Evolutionary conservation across 805 yeast genomes (phyloP), one percentile per base, ranked within the genome.

Genomic region (Tetrapisispora pingtungensis): DNA sequence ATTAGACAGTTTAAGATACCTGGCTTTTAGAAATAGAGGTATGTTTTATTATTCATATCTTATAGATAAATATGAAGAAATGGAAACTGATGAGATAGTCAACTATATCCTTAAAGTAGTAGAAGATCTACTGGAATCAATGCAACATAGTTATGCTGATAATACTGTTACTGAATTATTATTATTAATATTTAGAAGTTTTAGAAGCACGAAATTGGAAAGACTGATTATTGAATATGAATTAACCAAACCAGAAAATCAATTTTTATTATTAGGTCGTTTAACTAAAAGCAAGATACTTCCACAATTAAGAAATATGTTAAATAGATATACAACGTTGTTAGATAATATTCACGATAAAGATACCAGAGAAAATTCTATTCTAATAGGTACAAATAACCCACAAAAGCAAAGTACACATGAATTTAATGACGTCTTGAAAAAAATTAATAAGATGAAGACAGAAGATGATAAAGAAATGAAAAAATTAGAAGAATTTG

Each of bases 1-100:
- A 2, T 74, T 89, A 20, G 79, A 81, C 51, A 74, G 80, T 10
- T 68, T 93, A 30, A 73, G 95, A 42, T 88, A 84, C 56, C 67
- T 93, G 52, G 81, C 83, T 1, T 78, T 79, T 57, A 73, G 96
- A 51, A 93, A 90, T 57, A 67, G 95, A 46, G 96, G 95, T 0
- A 72, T 86, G 53, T 70, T 86, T 28, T 74, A 78, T 48, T 71
- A 84, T 32, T 60, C 62, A 6, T 69, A 64, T 35, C 48, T 67
- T 4, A 50, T 54, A 27, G 57, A 46, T 43, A 49, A 42, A 40
- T 57, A 49, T 46, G n/a, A 48, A 37, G 24, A 35, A 48, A 48
- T 51, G 64, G 55, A 54, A 44, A 46, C 67, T 54, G 43, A 69
- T 58, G 55, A 56, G 62, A 41, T 73, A 61, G 61, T 61, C 33